A percentile compares a stretch with the other conserved stretches of the same genome.
Conservation (phyloP, 768 basidiomycete species). For the Phanerochaete sordida region DNA sequence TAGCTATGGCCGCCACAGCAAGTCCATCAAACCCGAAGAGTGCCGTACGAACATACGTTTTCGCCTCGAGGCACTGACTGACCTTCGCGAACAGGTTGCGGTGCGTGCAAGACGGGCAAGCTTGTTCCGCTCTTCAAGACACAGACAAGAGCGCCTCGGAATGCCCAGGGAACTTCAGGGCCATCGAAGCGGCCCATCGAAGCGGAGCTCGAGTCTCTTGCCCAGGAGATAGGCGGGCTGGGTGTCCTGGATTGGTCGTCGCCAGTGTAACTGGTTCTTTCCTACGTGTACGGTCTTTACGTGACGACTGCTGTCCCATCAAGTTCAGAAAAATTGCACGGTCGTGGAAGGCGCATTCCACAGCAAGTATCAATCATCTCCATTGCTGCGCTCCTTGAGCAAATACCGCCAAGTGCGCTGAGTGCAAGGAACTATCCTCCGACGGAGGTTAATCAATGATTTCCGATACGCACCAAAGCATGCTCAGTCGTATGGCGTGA, state of each 20-base stretch:
- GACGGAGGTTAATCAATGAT: too few species aligned
- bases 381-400: too few species aligned
- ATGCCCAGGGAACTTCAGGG: slow-evolving; percentile 22
- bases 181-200: not conserved
- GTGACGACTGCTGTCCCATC: too few species aligned
- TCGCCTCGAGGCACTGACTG: not conserved
- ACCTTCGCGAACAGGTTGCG: slow-evolving; percentile 47
- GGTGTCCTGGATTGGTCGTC: not conserved
- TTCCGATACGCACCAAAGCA: too few species aligned
- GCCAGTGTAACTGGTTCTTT: not conserved
- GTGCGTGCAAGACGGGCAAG: slow-evolving; percentile 56
- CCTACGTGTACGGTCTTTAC: too few species aligned
- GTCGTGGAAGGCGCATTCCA: too few species aligned
- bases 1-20: slow-evolving; percentile 74
- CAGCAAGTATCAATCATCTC: too few species aligned
- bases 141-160: too few species aligned
- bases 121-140: slow-evolving; percentile 55
- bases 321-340: too few species aligned
- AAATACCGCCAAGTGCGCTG: too few species aligned
- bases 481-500: too few species aligned
- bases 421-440: too few species aligned
- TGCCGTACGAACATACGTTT: slow-evolving; percentile 42
- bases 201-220: not conserved
- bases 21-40: slow-evolving; percentile 65
- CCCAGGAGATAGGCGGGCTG: not conserved